phyloP scores from a whole-genome alignment of 768 basidiomycete genomes.

The Tephrocybe sp. region DNA sequence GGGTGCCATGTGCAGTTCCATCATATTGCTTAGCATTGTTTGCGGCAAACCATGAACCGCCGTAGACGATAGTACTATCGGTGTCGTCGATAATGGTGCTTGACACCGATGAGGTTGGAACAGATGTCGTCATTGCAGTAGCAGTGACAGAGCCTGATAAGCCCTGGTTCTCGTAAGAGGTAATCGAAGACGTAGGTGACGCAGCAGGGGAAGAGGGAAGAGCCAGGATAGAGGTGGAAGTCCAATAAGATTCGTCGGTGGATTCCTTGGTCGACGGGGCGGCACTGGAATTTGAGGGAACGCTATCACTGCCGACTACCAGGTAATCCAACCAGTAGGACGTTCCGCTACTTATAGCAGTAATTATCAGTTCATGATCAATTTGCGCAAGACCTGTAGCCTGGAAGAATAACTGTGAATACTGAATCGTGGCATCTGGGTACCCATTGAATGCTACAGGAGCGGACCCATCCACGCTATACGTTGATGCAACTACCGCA shows the following conservation, averaged over 20 bases:
- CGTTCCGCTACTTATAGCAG: neutral
- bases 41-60: slow-evolving; percentile 2
- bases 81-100: slow-evolving; percentile 1
- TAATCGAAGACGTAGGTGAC: neutral
- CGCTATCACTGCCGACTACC: neutral
- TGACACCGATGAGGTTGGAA: neutral
- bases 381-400: slow-evolving; percentile 2
- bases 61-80: neutral
- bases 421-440: neutral
- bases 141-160: neutral
- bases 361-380: slow-evolving; percentile 13
- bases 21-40: neutral
- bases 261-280: neutral
- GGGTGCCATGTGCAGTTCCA: slow-evolving; percentile 3
- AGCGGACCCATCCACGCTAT: slow-evolving; percentile 12
- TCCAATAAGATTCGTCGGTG: neutral
- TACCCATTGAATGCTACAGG: slow-evolving; percentile 1
- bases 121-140: neutral
- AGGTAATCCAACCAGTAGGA: slow-evolving; percentile 17
- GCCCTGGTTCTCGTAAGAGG: neutral
- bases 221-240: neutral
- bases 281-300: too few relatives aligned
- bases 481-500: slow-evolving; percentile 9
- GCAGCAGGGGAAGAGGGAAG: neutral
- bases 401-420: slow-evolving; percentile 11